Conservation (phyloP, 306 rosid species). For the Macrotyloma uniflorum region DNA sequence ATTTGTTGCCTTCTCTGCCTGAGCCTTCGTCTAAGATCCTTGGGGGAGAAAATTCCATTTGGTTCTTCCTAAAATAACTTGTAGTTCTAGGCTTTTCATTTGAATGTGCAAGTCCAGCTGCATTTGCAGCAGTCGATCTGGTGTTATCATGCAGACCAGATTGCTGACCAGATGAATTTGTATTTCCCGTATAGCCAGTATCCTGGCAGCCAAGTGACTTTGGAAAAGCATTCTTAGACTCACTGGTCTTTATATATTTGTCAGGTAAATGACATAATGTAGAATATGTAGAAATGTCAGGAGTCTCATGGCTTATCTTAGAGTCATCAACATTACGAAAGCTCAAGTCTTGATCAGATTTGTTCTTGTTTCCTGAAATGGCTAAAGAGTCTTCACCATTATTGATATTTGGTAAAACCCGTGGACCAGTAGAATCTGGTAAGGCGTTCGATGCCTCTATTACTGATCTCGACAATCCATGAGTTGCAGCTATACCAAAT, state of each 20-base stretch:
- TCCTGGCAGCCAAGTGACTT: slow-evolving; percentile 38
- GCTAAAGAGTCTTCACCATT: slow-evolving; percentile 14
- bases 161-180: slow-evolving; percentile 19
- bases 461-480: slow-evolving; percentile 40
- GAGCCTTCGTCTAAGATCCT: slow-evolving; percentile 46
- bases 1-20: slow-evolving; percentile 40
- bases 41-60: slow-evolving; percentile 52
- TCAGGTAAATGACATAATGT: slow-evolving; percentile 37
- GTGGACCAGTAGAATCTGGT: slow-evolving; percentile 45
- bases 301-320: slow-evolving; percentile 21
- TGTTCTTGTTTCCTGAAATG: slow-evolving; percentile 27
- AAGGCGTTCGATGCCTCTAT: slow-evolving; percentile 34
- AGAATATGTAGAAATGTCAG: slow-evolving; percentile 26
- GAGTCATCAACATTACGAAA: slow-evolving; percentile 31
- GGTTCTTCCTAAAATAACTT: slow-evolving; percentile 49
- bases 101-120: slow-evolving; percentile 44
- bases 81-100: slow-evolving; percentile 42
- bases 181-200: slow-evolving; percentile 34
- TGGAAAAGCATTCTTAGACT: slow-evolving; percentile 31
- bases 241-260: slow-evolving; percentile 34
- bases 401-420: slow-evolving; percentile 30
- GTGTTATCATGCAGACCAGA: slow-evolving; percentile 35
- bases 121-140: no score
- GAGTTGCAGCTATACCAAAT: slow-evolving; percentile 33
- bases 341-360: slow-evolving; percentile 35